phyloP scores from a whole-genome alignment of 2,329 filamentous ascomycete genomes.

The Penicillium sp. region DNA sequence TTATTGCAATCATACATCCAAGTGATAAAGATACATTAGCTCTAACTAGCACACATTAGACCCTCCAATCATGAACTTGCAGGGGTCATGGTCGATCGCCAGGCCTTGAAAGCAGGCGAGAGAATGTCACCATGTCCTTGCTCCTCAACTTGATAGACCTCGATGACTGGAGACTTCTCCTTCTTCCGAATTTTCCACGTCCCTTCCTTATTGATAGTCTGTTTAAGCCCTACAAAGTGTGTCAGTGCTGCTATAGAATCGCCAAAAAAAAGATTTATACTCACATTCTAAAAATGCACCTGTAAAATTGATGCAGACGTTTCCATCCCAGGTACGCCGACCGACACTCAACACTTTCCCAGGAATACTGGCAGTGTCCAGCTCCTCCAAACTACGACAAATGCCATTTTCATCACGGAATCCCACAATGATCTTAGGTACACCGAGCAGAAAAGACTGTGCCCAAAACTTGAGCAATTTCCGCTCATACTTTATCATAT shows the following conservation, averaged over 20 bases:
- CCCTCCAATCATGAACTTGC: slow-evolving; percentile 2
- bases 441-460: slow-evolving; percentile 89
- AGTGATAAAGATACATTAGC: background rate
- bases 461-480: slow-evolving; percentile 97
- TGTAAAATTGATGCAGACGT: slow-evolving; percentile 90
- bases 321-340: slow-evolving; percentile 78
- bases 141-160: slow-evolving; percentile 71
- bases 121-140: slow-evolving; percentile 73
- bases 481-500: slow-evolving; percentile 74
- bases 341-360: slow-evolving; percentile 66
- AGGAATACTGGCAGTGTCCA: slow-evolving; percentile 77
- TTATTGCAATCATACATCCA: background rate
- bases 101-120: slow-evolving; percentile 73
- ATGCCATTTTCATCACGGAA: slow-evolving; percentile 74
- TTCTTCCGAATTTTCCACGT: slow-evolving; percentile 76
- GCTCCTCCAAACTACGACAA: slow-evolving; percentile 69
- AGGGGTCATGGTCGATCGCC: slow-evolving; percentile 46
- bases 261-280: slow-evolving; percentile 32
- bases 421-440: slow-evolving; percentile 87
- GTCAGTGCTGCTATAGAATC: background rate
- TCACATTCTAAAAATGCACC: slow-evolving; percentile 72
- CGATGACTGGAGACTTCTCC: slow-evolving; percentile 63
- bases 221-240: slow-evolving; percentile 55
- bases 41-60: background rate
- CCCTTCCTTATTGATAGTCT: slow-evolving; percentile 63